Evolutionary conservation across 2,329 filamentous ascomycete species (phyloP).

Genomic region (Fusarium virguliforme): DNA sequence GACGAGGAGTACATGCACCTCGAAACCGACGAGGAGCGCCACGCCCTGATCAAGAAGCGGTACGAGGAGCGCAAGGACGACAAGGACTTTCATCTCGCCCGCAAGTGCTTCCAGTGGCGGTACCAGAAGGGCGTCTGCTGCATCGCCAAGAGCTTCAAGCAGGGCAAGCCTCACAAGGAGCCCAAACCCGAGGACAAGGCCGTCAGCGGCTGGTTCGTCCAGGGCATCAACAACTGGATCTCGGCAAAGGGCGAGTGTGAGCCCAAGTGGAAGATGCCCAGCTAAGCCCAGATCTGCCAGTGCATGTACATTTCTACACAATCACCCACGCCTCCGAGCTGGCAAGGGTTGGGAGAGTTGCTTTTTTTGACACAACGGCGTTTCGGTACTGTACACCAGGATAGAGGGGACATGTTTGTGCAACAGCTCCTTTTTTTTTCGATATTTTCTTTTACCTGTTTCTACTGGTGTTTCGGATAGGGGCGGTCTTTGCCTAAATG

Average conservation of each 20-base stretch:
- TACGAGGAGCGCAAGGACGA: slow-evolving; percentile 48
- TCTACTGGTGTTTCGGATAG: slow-evolving; percentile 18
- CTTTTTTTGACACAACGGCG: slow-evolving; percentile 25
- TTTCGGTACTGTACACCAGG: slow-evolving; percentile 38
- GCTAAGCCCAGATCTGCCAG: slow-evolving; percentile 28
- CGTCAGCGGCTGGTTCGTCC: slow-evolving; percentile 64
- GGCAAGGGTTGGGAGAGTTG: slow-evolving; percentile 22
- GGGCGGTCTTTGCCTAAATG: slow-evolving; percentile 28
- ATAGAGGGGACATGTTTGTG: slow-evolving; percentile 39
- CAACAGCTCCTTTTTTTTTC: slow-evolving; percentile 9
- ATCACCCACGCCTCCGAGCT: slow-evolving; percentile 12
- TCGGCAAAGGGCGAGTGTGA: slow-evolving; percentile 62
- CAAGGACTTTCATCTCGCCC: slow-evolving; percentile 52
- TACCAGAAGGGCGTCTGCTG: slow-evolving; percentile 64
- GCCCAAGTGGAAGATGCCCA: slow-evolving; percentile 60
- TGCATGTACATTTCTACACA: slow-evolving; percentile 19
- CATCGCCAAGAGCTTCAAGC: slow-evolving; percentile 61
- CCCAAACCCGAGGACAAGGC: slow-evolving; percentile 55
- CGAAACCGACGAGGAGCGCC: slow-evolving; percentile 51
- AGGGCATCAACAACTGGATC: slow-evolving; percentile 66
- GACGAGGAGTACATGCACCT: slow-evolving; percentile 55
- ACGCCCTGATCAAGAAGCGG: slow-evolving; percentile 49
- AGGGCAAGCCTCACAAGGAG: slow-evolving; percentile 59
- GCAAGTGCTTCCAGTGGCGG: slow-evolving; percentile 65
- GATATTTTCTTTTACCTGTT: background rate